Evolutionary conservation across 805 yeast species (phyloP).

Genomic region (Saccharomycopsis sp.): DNA sequence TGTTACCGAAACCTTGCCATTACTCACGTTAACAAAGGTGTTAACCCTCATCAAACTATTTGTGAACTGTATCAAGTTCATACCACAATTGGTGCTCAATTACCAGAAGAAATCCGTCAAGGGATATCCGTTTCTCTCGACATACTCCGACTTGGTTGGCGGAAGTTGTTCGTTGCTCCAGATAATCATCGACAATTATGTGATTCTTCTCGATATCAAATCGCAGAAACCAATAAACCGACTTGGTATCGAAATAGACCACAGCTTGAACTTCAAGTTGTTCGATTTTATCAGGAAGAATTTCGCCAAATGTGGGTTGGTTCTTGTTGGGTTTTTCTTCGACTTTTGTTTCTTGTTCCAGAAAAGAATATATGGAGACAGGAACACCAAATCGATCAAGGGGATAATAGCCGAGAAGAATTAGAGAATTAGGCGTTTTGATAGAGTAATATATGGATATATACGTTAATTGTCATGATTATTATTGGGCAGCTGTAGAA

Average conservation of each 20-base stretch:
- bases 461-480: too few relatives aligned
- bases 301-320: slow-evolving; percentile 21
- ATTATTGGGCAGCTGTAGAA: too few relatives aligned
- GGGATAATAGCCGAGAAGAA: not conserved
- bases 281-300: slow-evolving; percentile 20
- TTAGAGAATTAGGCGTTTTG: too few relatives aligned
- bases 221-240: slow-evolving; percentile 13
- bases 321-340: slow-evolving; percentile 18
- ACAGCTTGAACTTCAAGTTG: slow-evolving; percentile 15
- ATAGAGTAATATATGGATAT: too few relatives aligned
- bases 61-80: slow-evolving; percentile 18
- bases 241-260: slow-evolving; percentile 19
- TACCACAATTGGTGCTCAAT: slow-evolving; percentile 20
- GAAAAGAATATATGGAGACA: slow-evolving; percentile 13
- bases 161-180: slow-evolving; percentile 16
- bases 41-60: slow-evolving; percentile 19
- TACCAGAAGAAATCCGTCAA: slow-evolving; percentile 19
- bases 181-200: slow-evolving; percentile 16
- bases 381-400: not conserved
- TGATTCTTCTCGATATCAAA: slow-evolving; percentile 13
- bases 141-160: slow-evolving; percentile 18
- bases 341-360: slow-evolving; percentile 20
- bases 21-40: slow-evolving; percentile 15
- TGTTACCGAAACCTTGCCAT: slow-evolving; percentile 11
- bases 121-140: slow-evolving; percentile 18